Base-by-base conservation (phyloP, 768 basidiomycete species). In the Boletus pseudopeckii region DNA sequence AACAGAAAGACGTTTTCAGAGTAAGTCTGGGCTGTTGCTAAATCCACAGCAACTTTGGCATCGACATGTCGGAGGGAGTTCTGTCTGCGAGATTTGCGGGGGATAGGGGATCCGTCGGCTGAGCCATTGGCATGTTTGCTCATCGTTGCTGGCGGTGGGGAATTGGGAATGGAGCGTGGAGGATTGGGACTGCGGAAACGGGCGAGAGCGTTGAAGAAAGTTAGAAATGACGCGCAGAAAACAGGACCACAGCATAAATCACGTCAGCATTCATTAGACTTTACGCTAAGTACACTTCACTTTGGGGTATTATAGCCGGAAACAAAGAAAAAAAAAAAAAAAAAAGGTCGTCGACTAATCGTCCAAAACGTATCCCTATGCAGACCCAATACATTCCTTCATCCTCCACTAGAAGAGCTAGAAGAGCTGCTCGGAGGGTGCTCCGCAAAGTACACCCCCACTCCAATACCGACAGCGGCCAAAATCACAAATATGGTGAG, bases 1-100 rank as follows among this genome's bases (percentile, higher is more conserved):
- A 98, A 99, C 48, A 98, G 82, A 71, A 96, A 99, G 59, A 98
- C 89, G 71, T 98, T 98, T 76, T 99, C 97, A 34, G 90, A 86
- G 61, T 90, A 90, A 0, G 84, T 77, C 72, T 92, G 90, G 14
- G 85, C 85, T 13, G 89, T 92, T 26, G 92, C 92, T 45, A 93
- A 82, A 69, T 91, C 91, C 30, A 94, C 85, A 9, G 90, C 92
- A 53, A 84, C 81, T 66, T 91, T 90, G 52, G 91, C 88, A 70
- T 92, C 88, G 50, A 92, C 84, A 26, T 88, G 76, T 58, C 86
- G 84, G 48, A 88, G 77, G 8, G 88, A 83, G 38, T 70, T 73
- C 49, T 77, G 73, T 61, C 80, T 75, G 60, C 80, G 78, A 17
- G 59, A 9, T 53, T 62, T 69, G 59, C 52, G 64, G n/a, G 57